A percentile compares a stretch with the other conserved stretches of the same genome.
These are phyloP conservation scores for Lipomyces mesembrius DNA, from an alignment of 805 yeast species.

Conservation along the genomic window DNA sequence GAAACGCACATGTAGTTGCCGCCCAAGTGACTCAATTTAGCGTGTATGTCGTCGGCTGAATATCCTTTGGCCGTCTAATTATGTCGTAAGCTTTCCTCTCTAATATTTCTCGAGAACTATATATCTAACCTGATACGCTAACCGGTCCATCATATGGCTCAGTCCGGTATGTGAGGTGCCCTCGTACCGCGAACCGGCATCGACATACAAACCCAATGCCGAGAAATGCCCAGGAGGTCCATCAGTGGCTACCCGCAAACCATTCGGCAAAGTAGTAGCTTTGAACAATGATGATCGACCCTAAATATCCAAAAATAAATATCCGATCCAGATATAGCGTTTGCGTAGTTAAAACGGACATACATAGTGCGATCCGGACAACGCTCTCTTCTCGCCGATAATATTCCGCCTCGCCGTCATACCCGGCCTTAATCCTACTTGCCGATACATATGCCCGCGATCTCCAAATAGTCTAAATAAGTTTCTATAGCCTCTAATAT, in stretches of 20 bases:
- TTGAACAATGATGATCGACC: constrained; percentile 19
- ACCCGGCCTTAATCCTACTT: not conserved
- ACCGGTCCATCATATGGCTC: constrained; percentile 81
- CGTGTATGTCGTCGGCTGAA: constrained; percentile 71
- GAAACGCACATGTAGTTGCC: constrained; percentile 95
- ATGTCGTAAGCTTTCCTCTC: not conserved
- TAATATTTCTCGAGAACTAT: not conserved
- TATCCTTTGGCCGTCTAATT: constrained; percentile 43
- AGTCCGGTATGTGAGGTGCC: constrained; percentile 64
- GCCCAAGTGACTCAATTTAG: constrained; percentile 76
- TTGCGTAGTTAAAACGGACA: not conserved
- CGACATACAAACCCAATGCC: constrained; percentile 85
- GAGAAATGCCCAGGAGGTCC: constrained; percentile 88
- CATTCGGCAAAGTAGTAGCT: constrained; percentile 64
- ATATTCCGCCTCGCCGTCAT: not conserved
- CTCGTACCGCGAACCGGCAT: constrained; percentile 91
- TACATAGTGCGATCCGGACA: not conserved
- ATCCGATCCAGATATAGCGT: not conserved
- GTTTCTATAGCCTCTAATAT: not conserved
- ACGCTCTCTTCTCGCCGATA: not conserved
- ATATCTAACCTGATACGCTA: constrained; percentile 60
- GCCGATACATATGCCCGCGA: constrained; percentile 3
- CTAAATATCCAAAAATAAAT: not conserved
- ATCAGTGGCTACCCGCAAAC: constrained; percentile 81
- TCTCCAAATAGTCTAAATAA: not conserved